phyloP scores from a whole-genome alignment of 345 rosid genomes.

The Pistacia integerrima region DNA sequence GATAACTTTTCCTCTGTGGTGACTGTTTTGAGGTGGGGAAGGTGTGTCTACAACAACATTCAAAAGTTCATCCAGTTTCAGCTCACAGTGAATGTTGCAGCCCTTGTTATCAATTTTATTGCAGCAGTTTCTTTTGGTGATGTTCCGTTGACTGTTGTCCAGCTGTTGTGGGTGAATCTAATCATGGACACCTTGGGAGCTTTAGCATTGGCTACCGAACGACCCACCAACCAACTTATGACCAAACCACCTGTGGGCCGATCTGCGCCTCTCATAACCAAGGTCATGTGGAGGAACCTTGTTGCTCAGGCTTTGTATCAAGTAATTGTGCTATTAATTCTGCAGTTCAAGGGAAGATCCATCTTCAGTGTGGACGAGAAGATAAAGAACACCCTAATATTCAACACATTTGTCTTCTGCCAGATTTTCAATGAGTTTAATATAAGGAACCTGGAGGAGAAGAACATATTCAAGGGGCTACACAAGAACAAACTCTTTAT shows the following conservation, averaged over 20 bases:
- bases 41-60: conserved; percentile 49
- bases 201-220: conserved; percentile 41
- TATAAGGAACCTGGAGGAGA: conserved; percentile 42
- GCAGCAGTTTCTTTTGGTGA: conserved; percentile 41
- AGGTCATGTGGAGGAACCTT: conserved; percentile 48
- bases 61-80: conserved; percentile 51
- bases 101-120: conserved; percentile 40
- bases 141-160: conserved; percentile 47
- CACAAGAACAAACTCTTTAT: conserved; percentile 35
- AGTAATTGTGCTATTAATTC: conserved; percentile 30
- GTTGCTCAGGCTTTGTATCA: conserved; percentile 43
- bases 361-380: conserved; percentile 30
- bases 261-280: conserved; percentile 40
- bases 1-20: conserved; percentile 40
- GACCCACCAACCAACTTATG: conserved; percentile 40
- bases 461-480: conserved; percentile 43
- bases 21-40: conserved; percentile 43
- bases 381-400: conserved; percentile 38
- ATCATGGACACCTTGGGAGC: conserved; percentile 54
- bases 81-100: conserved; percentile 45
- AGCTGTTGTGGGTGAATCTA: conserved; percentile 46
- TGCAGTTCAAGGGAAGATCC: conserved; percentile 38
- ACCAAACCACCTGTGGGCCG: conserved; percentile 35
- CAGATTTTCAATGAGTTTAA: conserved; percentile 45
- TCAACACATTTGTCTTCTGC: conserved; percentile 42